Conservation (phyloP, 305 asterid species). For the Withania somnifera region DNA sequence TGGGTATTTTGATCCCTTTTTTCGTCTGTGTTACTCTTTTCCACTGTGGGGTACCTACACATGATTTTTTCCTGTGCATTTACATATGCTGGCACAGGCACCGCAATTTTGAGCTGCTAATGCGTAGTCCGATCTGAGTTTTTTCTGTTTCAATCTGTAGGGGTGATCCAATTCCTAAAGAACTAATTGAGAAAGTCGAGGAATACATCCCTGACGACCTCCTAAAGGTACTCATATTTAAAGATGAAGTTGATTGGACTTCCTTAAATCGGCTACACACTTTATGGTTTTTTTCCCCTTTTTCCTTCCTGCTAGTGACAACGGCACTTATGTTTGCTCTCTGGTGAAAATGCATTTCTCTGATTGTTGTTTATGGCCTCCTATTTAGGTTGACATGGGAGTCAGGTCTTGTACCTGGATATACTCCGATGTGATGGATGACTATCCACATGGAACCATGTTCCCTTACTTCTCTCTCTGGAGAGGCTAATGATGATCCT, state of each 20-base stretch:
- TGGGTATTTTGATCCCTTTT: not conserved
- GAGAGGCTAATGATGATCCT: conserved; percentile 24
- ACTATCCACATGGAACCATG: conserved; percentile 62
- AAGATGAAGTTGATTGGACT: conserved; percentile 25
- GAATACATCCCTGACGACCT: conserved; percentile 71
- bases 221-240: conserved; percentile 28
- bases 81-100: not conserved
- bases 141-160: conserved; percentile 31
- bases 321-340: not conserved
- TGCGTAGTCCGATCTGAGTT: conserved; percentile 4
- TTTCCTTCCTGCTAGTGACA: not conserved
- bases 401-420: conserved; percentile 65
- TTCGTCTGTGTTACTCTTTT: not conserved
- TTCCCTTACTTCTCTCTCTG: conserved; percentile 24
- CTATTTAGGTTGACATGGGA: conserved; percentile 31
- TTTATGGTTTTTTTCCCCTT: conserved; percentile 1
- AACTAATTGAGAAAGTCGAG: conserved; percentile 65
- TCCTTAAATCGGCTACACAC: not conserved
- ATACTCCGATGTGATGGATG: conserved; percentile 95
- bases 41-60: not conserved
- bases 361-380: not conserved
- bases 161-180: conserved; percentile 88
- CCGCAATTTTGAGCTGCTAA: not conserved
- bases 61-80: not conserved
- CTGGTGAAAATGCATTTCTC: conserved; percentile 10